Evolutionary conservation across 129 eudicot species (phyloP).

Genomic region (Lactuca saligna): DNA sequence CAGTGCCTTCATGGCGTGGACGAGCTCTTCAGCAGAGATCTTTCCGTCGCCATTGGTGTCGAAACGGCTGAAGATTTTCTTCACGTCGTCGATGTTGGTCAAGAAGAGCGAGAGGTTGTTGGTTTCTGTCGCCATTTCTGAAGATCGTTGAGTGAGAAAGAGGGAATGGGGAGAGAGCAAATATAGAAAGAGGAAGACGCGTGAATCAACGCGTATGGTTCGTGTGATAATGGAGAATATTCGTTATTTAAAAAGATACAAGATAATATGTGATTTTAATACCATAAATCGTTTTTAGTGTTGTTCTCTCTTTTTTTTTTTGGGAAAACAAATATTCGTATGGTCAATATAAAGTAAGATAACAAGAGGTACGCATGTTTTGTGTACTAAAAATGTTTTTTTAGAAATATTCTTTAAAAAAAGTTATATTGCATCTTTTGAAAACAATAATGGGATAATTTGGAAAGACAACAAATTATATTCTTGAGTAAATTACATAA

Average conservation of each 20-base stretch:
- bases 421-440: too few species aligned
- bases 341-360: too few species aligned
- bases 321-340: background rate
- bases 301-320: background rate
- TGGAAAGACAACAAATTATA: too few species aligned
- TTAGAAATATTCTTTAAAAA: too few species aligned
- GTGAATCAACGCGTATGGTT: slow-evolving; percentile 17
- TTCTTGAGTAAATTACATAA: too few species aligned
- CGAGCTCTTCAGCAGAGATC: slow-evolving; percentile 62
- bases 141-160: background rate
- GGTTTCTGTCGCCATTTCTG: slow-evolving; percentile 17
- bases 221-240: slow-evolving; percentile 11
- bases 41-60: slow-evolving; percentile 79
- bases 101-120: slow-evolving; percentile 33
- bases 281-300: background rate
- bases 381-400: too few species aligned
- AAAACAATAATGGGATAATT: too few species aligned
- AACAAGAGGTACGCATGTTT: too few species aligned
- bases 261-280: background rate
- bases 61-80: slow-evolving; percentile 65
- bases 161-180: background rate
- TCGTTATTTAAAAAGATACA: background rate
- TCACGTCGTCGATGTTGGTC: slow-evolving; percentile 47
- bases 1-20: slow-evolving; percentile 53
- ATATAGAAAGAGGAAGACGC: slow-evolving; percentile 28